Base-by-base conservation (phyloP, 1,284 basidiomycete genomes). In the Chalciporus sp. region DNA sequence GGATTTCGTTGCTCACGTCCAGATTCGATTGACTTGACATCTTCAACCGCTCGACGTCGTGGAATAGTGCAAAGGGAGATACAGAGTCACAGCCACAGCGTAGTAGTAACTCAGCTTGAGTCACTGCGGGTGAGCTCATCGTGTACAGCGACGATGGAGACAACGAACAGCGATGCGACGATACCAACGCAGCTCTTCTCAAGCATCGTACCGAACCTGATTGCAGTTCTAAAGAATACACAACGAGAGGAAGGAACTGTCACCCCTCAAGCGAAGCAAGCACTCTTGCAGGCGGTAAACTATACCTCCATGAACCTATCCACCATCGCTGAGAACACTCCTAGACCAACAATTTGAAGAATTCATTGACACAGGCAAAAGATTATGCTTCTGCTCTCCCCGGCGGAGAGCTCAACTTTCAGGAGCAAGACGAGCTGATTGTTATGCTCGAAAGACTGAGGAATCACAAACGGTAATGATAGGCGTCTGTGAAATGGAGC, bases 321-420 rank as follows among this genome's bases (percentile, higher is more conserved):
- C 0, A 23, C 29, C 31, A 26, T n/a, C 19, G 12, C 23, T 55
- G 46, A 51, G 42, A 45, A 28, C 4, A 7, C 37, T 45, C 10
- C 12, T 55, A 89, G 86, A 86, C 86, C 12, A 86, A 83, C 56
- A 81, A 85, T 23, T 84, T 86, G 68, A 86, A 82, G 60, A 79
- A 72, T 51, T 66, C 79, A 10, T 60, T 89, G 43, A 66, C 65
- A 16, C 77, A 79, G 43, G 87, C 86, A 0, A 85, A 79, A 62
- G 80, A 85, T 5, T 70, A 81, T 41, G 82, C 85, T 0, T 64
- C 61, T 9, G 69, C 73, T 26, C 72, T 90, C 5, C 83, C 85
- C 1, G 87, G 87, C 4, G 87, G 86, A 9, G 86, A 89, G 61
- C 68, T 88, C 47, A 70, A 78, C 39, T 77, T 83, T 46, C 73